These are phyloP conservation scores for Paragyromitra xinjiangensis DNA, from an alignment of 495 filamentous ascomycete species.

Conservation along the genomic window DNA sequence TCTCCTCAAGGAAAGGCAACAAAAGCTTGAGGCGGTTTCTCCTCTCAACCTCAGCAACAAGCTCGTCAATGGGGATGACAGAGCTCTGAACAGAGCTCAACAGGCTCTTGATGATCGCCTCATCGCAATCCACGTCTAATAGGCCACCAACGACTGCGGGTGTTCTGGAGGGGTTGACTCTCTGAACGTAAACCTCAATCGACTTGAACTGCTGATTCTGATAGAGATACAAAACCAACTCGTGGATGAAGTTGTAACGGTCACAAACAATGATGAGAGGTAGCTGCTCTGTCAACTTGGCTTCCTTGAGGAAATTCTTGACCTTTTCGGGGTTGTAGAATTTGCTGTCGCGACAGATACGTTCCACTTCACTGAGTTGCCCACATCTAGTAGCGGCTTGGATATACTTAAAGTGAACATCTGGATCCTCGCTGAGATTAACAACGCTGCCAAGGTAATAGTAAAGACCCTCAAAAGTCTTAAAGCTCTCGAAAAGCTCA, in stretches of 20 bases:
- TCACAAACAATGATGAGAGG: slow-evolving; percentile 99
- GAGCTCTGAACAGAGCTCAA: slow-evolving; percentile 84
- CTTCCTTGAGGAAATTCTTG: slow-evolving; percentile 99
- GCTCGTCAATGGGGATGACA: slow-evolving; percentile 92
- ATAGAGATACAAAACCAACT: slow-evolving; percentile 96
- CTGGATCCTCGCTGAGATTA: slow-evolving; percentile 92
- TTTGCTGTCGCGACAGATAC: slow-evolving; percentile 94
- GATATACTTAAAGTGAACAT: slow-evolving; percentile 99
- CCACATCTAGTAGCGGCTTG: slow-evolving; percentile 92
- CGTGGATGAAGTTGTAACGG: slow-evolving; percentile 97
- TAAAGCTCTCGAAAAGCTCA: slow-evolving; percentile 94
- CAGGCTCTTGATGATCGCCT: slow-evolving; percentile 91
- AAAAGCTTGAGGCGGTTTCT: slow-evolving; percentile 96
- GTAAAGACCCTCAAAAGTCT: slow-evolving; percentile 94
- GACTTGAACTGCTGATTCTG: slow-evolving; percentile 99
- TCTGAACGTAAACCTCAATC: slow-evolving; percentile 99
- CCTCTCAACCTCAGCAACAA: slow-evolving; percentile 92
- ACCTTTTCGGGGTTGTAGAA: slow-evolving; percentile 96
- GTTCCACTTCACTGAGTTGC: slow-evolving; percentile 93
- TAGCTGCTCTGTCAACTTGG: slow-evolving; percentile 87
- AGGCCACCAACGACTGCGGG: slow-evolving; percentile 94
- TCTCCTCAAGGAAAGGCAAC: slow-evolving; percentile 94
- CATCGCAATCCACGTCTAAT: slow-evolving; percentile 97
- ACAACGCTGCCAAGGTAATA: slow-evolving; percentile 98
- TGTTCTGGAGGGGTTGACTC: slow-evolving; percentile 92